phyloP scores from a whole-genome alignment of 371 early-diverging fungal species.

The Apophysomyces variabilis region DNA sequence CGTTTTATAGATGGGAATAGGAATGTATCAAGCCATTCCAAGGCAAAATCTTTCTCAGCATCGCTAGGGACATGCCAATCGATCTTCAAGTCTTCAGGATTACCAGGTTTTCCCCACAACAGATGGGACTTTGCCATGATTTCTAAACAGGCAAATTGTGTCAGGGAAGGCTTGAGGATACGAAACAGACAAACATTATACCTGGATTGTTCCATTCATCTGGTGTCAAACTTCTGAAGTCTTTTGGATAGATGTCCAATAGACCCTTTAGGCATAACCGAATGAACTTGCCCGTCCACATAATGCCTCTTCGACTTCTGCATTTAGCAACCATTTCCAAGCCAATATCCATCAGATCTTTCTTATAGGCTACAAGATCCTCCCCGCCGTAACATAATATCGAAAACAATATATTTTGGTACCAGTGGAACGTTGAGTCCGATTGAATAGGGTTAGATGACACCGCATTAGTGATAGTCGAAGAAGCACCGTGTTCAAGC shows the following conservation, averaged over 20 bases:
- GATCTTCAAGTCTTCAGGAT: conserved; percentile 57
- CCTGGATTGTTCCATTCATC: conserved; percentile 62
- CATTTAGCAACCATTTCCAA: conserved; percentile 60
- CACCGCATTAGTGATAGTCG: conserved; percentile 56
- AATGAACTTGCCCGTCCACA: conserved; percentile 71
- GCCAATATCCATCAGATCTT: conserved; percentile 54
- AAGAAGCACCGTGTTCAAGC: conserved; percentile 73
- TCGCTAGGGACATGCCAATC: conserved; percentile 81
- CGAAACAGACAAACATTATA: conserved; percentile 16
- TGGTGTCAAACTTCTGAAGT: conserved; percentile 50
- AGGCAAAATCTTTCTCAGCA: conserved; percentile 70
- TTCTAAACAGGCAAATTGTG: conserved; percentile 25
- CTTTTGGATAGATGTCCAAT: conserved; percentile 57
- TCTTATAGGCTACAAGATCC: conserved; percentile 56
- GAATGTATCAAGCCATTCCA: conserved; percentile 63
- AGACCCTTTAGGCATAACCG: conserved; percentile 50
- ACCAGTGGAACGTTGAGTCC: conserved; percentile 80
- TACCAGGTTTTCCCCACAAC: conserved; percentile 74
- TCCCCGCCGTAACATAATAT: conserved; percentile 56
- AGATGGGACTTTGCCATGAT: conserved; percentile 65
- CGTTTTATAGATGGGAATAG: conserved; percentile 47
- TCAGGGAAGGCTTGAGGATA: background rate
- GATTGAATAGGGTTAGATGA: conserved; percentile 63
- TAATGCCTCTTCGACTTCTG: conserved; percentile 70
- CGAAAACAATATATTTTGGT: conserved; percentile 68